Base-by-base conservation (phyloP, 2,329 filamentous ascomycete species). In the Nemania bipapillata region DNA sequence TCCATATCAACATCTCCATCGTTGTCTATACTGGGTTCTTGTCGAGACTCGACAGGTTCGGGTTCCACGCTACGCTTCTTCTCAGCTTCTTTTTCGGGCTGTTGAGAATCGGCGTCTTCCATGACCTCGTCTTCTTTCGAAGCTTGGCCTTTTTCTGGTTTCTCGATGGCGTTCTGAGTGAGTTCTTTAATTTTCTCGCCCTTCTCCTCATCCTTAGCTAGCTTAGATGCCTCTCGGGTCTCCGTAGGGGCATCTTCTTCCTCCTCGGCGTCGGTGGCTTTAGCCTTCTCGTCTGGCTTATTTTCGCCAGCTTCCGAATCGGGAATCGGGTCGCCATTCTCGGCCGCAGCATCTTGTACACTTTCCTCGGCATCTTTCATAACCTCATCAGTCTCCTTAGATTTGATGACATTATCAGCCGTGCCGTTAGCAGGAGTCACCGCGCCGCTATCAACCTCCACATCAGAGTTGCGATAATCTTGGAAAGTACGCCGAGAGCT, bases 1-100 rank as follows among this genome's bases (percentile, higher is more conserved):
- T 78, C 79, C 85, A 87, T 87, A 9, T 85, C 83, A 6, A 87
- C 79, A 72, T 87, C 84, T 12, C 85, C 85, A 65, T 86, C 85
- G 1, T 76, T 77, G 32, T 87, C 85, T 4, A 82, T 76, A 37
- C 80, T 80, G 4, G 74, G 64, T 20, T 77, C 77, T 42, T 79
- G 69, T 5, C 40, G 63, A 35, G 42, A 71, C 63, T 47, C 70
- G 56, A 35, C 69, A 11, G 58, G 30, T 69, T 73, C 60, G 49
- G 70, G 65, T 24, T 77, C 76, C 24, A 75, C 75, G 70, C 68
- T 73, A 5, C 56, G 22, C 6, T 69, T 70, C 63, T 77, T 77
- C 37, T 73, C 68, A 4, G 52, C 61, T n/a, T 70, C 71, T 7
- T 69, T 55, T 9, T 70, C 70, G 4, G 72, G 28, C 8, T 71